Conservation (phyloP, 805 yeast species). For the Lipomyces sp. region DNA sequence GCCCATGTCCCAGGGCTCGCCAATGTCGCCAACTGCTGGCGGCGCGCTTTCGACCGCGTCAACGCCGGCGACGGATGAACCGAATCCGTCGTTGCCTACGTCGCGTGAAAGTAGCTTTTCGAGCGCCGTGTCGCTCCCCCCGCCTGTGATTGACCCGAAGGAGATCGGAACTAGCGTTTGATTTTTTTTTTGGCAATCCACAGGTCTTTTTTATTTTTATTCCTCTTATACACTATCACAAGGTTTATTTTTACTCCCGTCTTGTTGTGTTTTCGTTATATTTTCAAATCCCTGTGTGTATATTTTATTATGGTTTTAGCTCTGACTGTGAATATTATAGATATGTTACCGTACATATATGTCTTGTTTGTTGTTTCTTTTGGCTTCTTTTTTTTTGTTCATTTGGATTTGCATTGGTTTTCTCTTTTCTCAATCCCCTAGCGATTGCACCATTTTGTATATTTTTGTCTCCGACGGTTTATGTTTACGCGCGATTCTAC, state of each 20-base stretch:
- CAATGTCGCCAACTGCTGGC: slow-evolving; percentile 10
- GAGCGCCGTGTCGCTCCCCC: background rate
- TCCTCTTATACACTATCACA: background rate
- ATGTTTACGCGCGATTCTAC: background rate
- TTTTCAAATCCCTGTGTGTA: too few species aligned
- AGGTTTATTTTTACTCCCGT: background rate
- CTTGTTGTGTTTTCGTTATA: background rate
- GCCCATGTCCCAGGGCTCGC: background rate
- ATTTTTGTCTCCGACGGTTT: too few species aligned
- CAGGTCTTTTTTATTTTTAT: background rate
- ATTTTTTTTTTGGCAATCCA: background rate
- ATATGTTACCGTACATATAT: slow-evolving; percentile 1
- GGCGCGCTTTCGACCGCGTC: background rate
- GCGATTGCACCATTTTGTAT: slow-evolving; percentile 1
- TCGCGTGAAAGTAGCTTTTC: slow-evolving; percentile 17
- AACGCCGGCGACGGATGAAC: slow-evolving; percentile 2
- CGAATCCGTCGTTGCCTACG: slow-evolving; percentile 14
- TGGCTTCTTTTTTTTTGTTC: background rate
- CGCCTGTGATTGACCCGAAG: background rate
- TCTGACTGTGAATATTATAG: slow-evolving; percentile 1
- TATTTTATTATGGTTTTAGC: background rate
- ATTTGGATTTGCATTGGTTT: background rate
- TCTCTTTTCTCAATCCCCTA: background rate
- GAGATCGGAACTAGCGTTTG: background rate
- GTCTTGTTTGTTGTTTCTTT: background rate